Evolutionary conservation across 2,329 filamentous ascomycete species (phyloP), one percentile per base, ranked within the genome.

Genomic region (Pseudonectria buxi): DNA sequence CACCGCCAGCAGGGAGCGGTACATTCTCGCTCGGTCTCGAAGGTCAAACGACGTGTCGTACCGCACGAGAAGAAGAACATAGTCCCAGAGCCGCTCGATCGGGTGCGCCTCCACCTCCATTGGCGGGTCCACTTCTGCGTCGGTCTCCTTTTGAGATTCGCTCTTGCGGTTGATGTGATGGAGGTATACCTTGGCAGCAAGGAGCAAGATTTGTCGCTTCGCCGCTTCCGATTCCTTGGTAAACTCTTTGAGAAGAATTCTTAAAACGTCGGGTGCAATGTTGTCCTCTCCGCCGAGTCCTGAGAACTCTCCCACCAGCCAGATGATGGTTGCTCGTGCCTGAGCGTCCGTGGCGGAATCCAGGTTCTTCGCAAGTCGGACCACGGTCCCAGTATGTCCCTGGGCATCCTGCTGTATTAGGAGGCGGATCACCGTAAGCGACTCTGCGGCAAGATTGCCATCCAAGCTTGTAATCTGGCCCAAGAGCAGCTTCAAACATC

Each of bases 31-130:
- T 15, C 92, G 83, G 57, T 96, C 92, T 45, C 92, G 86, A 3
- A 98, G 77, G 55, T 96, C 89, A 61, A 94, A 98, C 1, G 89
- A 95, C 0, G 82, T 86, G 52, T 96, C 92, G 59, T 96, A 98
- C 41, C 92, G 80, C 24, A 86, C 86, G 2, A 98, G 76, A 2
- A 90, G 74, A 18, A 94, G 71, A 14, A 86, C 77, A 51, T 98
- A 94, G 22, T 83, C 76, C 81, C 88, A 98, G 2, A 98, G 68
- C 3, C 80, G 71, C 22, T 78, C 76, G 34, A 94, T 81, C 0
- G 83, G 77, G 49, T 95, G 81, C 5, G 55, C 45, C 32, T 64
- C 54, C 2, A 55, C 43, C 10, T 63, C 61, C 14, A 57, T 39
- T 1, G 52, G 43, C 2, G 50, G 28, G 30, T 58, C 52, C 4